Evolutionary conservation across 768 basidiomycete genomes (phyloP).

Genomic region (Phaeotremella skinneri): DNA sequence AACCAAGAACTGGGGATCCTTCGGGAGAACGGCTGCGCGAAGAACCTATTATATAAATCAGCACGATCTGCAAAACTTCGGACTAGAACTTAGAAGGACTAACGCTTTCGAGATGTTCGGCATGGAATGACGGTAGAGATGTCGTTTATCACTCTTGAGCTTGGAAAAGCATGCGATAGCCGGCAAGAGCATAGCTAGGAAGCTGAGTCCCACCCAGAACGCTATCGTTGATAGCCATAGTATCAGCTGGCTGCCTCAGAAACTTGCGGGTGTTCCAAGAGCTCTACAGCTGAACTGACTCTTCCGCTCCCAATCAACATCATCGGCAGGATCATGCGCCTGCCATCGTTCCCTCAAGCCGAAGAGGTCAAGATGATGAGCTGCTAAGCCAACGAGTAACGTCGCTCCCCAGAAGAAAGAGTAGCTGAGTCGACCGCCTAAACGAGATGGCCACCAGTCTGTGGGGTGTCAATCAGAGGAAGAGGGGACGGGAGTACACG

Average conservation of each 20-base stretch:
- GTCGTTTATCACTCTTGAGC: constrained; percentile 53
- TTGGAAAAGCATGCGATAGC: constrained; percentile 54
- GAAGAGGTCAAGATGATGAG: constrained; percentile 49
- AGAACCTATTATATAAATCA: constrained; percentile 47
- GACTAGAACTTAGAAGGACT: constrained; percentile 4
- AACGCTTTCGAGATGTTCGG: constrained; percentile 51
- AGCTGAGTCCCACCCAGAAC: constrained; percentile 51
- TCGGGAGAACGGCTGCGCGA: constrained; percentile 47
- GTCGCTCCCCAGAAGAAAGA: constrained; percentile 48
- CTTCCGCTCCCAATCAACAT: constrained; percentile 48
- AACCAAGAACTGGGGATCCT: constrained; percentile 53
- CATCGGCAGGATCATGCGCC: constrained; percentile 28
- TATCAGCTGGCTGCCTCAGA: background rate
- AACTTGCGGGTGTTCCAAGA: background rate
- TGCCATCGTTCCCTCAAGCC: constrained; percentile 36
- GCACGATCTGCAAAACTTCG: background rate
- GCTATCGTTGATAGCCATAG: constrained; percentile 33
- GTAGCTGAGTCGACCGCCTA: constrained; percentile 53
- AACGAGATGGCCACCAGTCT: constrained; percentile 53
- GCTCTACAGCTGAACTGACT: constrained; percentile 32
- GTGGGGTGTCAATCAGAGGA: constrained; percentile 3
- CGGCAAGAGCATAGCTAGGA: constrained; percentile 51
- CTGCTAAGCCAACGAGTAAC: constrained; percentile 34
- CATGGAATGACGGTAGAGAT: constrained; percentile 51
- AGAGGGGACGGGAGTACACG: background rate